Base-by-base conservation (phyloP, 1,139 yeast species). In the Zygoascus hellenicus region DNA sequence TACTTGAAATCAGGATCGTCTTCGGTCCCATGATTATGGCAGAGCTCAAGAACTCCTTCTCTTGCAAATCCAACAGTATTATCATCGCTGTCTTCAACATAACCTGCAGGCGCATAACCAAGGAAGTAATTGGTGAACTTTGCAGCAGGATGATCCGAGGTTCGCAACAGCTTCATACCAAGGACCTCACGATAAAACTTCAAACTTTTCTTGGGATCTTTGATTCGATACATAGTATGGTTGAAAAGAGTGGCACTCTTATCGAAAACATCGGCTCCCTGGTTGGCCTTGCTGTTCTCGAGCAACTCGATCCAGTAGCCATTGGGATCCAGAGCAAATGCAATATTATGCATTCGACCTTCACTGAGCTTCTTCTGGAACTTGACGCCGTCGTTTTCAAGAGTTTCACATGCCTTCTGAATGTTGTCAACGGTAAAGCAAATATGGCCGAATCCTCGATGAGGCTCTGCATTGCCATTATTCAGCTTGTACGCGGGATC, bases 21-120 rank as follows among this genome's bases (percentile, higher is more conserved):
- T 63, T 92, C 98, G 14, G 97, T 86, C 28, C 97, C 98, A 82
- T 88, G 89, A 69, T 92, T 92, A 70, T 88, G 94, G 42, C 97
- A 90, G 62, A 92, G 74, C 68, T 92, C 98, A 46, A 92, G 67
- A 9, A 92, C 66, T 22, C 92, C 83, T 63, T 86, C 86, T 50
- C 78, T 70, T 41, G 62, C 56, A 22, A 22, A 22, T 5, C 26
- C 7, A 13, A 32, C 38, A 14, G 51, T 54, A 14, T 58, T 60
- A 11, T 57, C 63, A 35, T 58, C 64, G 22, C 57, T 51, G 52
- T 61, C 53, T 45, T 50, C 57, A 28, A 51, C 57, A 48, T 69
- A 71, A 45, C 60, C 60, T 53, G 67, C 69, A n/a, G 55, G 53
- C 14, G 37, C 40, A 67, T 80, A 90, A 15, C 88, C 95, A 53